phyloP scores from a whole-genome alignment of 768 basidiomycete genomes.

The Leccinum sublutescens region DNA sequence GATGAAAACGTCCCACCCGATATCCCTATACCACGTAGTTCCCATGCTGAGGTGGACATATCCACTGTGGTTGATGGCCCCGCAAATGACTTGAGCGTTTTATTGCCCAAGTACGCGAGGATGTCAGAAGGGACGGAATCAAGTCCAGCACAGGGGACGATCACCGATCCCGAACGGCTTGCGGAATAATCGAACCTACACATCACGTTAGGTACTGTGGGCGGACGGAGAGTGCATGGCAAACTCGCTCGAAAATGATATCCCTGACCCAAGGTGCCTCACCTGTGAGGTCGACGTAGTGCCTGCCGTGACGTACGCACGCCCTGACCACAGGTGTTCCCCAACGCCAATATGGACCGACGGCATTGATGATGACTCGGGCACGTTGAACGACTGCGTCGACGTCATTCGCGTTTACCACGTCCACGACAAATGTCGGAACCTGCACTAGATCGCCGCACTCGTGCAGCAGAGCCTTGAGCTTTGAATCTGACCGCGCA shows the following conservation, averaged over 20 bases:
- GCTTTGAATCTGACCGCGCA: conserved; percentile 64
- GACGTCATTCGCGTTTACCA: conserved; percentile 50
- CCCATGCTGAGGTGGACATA: conserved; percentile 52
- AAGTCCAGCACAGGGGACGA: conserved; percentile 77
- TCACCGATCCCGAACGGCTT: conserved; percentile 64
- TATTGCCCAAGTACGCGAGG: conserved; percentile 63
- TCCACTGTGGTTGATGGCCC: conserved; percentile 42
- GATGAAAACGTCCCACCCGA: conserved; percentile 40
- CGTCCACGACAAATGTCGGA: conserved; percentile 54
- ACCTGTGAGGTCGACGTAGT: conserved; percentile 85
- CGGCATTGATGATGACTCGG: conserved; percentile 71
- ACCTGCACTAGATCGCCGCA: conserved; percentile 43
- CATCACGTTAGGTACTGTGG: conserved; percentile 7
- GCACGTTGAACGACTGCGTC: conserved; percentile 55
- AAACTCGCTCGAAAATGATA: conserved; percentile 56
- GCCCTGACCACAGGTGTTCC: conserved; percentile 78
- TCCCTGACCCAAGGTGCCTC: conserved; percentile 66
- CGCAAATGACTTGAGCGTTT: conserved; percentile 54
- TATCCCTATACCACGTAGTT: conserved; percentile 32
- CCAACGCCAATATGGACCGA: conserved; percentile 73
- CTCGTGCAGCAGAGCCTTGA: conserved; percentile 50
- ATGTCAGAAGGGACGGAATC: conserved; percentile 80
- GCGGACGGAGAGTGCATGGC: conserved; percentile 5
- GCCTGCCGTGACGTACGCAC: conserved; percentile 69
- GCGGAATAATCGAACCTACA: conserved; percentile 71